Evolutionary conservation across 768 basidiomycete species (phyloP).

Genomic region (Mycena latifolia): DNA sequence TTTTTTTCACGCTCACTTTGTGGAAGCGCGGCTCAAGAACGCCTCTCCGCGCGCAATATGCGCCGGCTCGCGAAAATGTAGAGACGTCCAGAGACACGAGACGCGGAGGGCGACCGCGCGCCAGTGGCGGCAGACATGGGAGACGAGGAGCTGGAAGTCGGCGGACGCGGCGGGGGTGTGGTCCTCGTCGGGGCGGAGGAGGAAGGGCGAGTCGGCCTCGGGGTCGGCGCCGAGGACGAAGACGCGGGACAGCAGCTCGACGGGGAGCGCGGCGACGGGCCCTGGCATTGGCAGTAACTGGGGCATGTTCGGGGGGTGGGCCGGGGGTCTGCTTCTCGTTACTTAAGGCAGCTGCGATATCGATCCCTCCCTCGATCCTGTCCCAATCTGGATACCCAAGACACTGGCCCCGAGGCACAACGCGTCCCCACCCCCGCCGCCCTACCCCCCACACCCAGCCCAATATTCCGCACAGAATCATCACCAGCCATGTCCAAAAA

Average conservation of each 20-base stretch:
- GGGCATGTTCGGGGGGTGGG: slow-evolving; percentile 14
- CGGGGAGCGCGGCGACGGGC: slow-evolving; percentile 63
- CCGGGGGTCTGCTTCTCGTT: slow-evolving; percentile 12
- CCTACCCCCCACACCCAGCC: slow-evolving; percentile 18
- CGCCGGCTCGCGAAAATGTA: slow-evolving; percentile 64
- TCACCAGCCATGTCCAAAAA: slow-evolving; percentile 1
- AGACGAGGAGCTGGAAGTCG: slow-evolving; percentile 66
- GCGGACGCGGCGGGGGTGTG: slow-evolving; percentile 55
- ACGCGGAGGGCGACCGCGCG: slow-evolving; percentile 65
- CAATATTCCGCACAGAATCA: slow-evolving; percentile 18
- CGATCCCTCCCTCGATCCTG: slow-evolving; percentile 15
- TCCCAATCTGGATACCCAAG: slow-evolving; percentile 24
- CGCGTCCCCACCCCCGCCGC: slow-evolving; percentile 23
- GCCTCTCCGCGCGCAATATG: slow-evolving; percentile 62
- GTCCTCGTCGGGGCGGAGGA: slow-evolving; percentile 61
- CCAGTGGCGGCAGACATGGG: slow-evolving; percentile 72
- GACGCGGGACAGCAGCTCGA: slow-evolving; percentile 70
- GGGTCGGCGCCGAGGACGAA: slow-evolving; percentile 66
- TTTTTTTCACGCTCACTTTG: slow-evolving; percentile 33
- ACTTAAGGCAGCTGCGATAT: slow-evolving; percentile 18
- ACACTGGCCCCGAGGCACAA: background rate
- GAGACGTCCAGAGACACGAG: slow-evolving; percentile 65
- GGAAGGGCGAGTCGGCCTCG: slow-evolving; percentile 60
- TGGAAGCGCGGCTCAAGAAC: slow-evolving; percentile 55
- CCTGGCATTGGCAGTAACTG: too few relatives aligned